Evolutionary conservation across 2,329 filamentous ascomycete genomes (phyloP).

Genomic region (Phoma sp.): DNA sequence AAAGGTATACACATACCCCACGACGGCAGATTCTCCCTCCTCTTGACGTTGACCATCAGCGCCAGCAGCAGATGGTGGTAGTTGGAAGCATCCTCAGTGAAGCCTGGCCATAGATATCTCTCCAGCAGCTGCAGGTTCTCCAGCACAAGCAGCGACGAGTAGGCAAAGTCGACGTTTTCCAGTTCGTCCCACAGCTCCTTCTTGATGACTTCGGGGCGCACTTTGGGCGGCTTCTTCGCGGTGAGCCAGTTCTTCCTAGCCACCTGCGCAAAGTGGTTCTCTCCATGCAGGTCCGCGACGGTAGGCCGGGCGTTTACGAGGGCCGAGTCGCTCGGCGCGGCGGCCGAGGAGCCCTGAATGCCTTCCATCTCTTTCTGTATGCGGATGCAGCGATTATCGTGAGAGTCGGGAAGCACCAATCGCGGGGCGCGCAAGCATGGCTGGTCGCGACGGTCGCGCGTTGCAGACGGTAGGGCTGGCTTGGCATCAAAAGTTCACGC

Average conservation of each 20-base stretch:
- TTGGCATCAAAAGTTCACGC: conserved; percentile 8
- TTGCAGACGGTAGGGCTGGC: conserved; percentile 12
- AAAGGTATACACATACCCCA: conserved; percentile 70
- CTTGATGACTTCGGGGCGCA: conserved; percentile 83
- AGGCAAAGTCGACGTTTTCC: conserved; percentile 80
- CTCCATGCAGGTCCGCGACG: conserved; percentile 73
- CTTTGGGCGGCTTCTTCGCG: conserved; percentile 67
- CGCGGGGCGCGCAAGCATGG: conserved; percentile 16
- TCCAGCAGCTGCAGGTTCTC: conserved; percentile 93
- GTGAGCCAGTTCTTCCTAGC: conserved; percentile 88
- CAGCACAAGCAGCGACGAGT: conserved; percentile 78
- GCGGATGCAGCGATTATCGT: conserved; percentile 3
- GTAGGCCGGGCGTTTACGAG: conserved; percentile 62
- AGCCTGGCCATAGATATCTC: conserved; percentile 93
- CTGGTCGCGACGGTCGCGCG: conserved; percentile 23
- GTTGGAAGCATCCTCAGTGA: conserved; percentile 86
- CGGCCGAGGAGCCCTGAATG: conserved; percentile 15
- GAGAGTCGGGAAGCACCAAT: conserved; percentile 2
- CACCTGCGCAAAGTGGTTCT: conserved; percentile 70
- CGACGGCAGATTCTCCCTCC: conserved; percentile 82
- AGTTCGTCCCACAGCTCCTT: conserved; percentile 87
- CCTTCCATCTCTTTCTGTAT: conserved; percentile 3
- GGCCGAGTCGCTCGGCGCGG: conserved; percentile 30
- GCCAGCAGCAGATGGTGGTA: conserved; percentile 89
- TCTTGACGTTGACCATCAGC: conserved; percentile 86